Evolutionary conservation across 306 rosid species (phyloP), one percentile per base, ranked within the genome.

Genomic region (Gynostemma pentaphyllum): DNA sequence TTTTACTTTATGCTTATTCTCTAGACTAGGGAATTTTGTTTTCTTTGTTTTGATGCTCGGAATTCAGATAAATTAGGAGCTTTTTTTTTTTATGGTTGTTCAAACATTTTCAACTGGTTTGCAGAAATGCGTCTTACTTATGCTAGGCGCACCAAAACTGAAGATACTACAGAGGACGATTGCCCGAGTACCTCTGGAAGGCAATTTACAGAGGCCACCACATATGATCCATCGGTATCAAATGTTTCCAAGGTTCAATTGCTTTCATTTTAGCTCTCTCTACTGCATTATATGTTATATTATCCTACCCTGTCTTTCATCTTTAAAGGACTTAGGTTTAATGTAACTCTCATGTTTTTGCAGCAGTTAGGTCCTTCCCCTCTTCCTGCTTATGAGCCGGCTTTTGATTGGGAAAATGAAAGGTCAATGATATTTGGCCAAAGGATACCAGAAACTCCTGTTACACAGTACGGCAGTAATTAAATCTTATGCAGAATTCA

Each of bases 341-440:
- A 27, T 24, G 62, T 67, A 45, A 22, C 19, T 19, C 41, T 49
- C 64, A 26, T 51, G 45, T 48, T 67, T 70, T 56, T 72, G 75
- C 83, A 88, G 99, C 95, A 88, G 79, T 76, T 82, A 78, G 88
- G 85, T 81, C 87, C 78, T 34, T 92, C 96, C 55, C 90, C 96
- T 14, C 89, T 92, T 67, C 99, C 96, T 49, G 96, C 96, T 29
- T 92, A 92, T 63, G 96, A 88, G 68, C 99, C 96, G 2, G 99
- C 96, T 13, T 92, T 86, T 84, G 99, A 92, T 76, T 92, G 99
- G 99, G 99, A 92, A 78, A 86, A 88, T 68, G 99, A 92, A 84
- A 84, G 99, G 77, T 87, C 86, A 3, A 71, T 84, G 88, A 92
- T 86, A 82, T 89, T 86, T 80, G 96, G 99, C 26, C 99, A 92